Evolutionary conservation across 2,329 filamentous ascomycete species (phyloP), one percentile per base, ranked within the genome.

Genomic region (Periconia sp.): DNA sequence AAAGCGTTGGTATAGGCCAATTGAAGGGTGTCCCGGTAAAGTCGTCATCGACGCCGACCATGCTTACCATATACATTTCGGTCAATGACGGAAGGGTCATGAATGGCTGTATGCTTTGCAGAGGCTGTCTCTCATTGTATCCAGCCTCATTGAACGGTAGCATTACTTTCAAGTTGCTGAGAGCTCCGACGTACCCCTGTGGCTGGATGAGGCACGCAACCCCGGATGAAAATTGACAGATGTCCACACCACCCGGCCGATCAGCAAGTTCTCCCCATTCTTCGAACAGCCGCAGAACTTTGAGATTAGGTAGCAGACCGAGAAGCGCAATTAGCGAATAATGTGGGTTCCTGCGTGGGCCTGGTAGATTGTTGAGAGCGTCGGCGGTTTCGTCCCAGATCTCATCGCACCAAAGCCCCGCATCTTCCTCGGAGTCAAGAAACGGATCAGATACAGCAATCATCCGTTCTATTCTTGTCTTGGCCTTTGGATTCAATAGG

Each of bases 131-230:
- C 15, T 56, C 40, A 18, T 66, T 58, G 36, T 65, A 68, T 3
- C 65, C 66, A 26, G 57, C 54, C 19, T 56, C 41, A 22, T 57
- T 58, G 32, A 65, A 69, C 1, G 66, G 66, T 12, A 67, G 34
- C 2, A 69, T 45, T 3, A 56, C 62, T 23, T 63, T 47, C 13
- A 69, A 41, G 11, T 54, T 49, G 5, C 48, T 46, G 22, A 69
- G 37, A 8, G 64, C 53, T 24, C 39, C 47, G 26, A 36, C 36
- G 5, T 33, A 36, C 24, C 40, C 30, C 6, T 35, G n/a, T n/a
- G n/a, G n/a, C n/a, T n/a, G n/a, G n/a, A n/a, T n/a, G n/a, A n/a
- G n/a, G n/a, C n/a, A n/a, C n/a, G n/a, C n/a, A n/a, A n/a, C n/a
- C n/a, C n/a, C n/a, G n/a, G n/a, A n/a, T n/a, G n/a, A n/a, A n/a